Evolutionary conservation across 2,329 filamentous ascomycete species (phyloP).

Genomic region (Cordyceps javanica): DNA sequence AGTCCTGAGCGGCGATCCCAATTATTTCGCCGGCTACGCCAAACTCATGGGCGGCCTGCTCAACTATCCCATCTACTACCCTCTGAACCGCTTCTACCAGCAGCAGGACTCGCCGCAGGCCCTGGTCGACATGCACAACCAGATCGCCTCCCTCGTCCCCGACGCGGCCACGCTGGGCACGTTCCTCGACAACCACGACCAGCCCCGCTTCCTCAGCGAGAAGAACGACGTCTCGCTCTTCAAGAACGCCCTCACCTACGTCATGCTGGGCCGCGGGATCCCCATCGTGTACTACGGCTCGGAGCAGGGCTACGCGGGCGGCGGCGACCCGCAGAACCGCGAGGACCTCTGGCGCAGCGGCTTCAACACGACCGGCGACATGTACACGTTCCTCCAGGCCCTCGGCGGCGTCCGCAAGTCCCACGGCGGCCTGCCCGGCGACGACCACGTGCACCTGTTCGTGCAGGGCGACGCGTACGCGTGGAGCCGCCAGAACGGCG

Average conservation of each 20-base stretch:
- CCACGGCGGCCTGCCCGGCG: constrained; percentile 32
- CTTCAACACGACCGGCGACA: constrained; percentile 38
- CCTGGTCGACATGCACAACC: constrained; percentile 32
- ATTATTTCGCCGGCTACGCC: constrained; percentile 47
- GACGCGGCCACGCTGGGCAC: constrained; percentile 41
- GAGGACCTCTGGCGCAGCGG: constrained; percentile 52
- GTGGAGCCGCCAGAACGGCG: constrained; percentile 37
- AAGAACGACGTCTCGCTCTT: constrained; percentile 49
- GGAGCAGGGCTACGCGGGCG: constrained; percentile 53
- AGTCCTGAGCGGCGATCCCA: constrained; percentile 47
- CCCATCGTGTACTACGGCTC: constrained; percentile 61
- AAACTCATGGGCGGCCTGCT: constrained; percentile 50
- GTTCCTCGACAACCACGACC: constrained; percentile 57
- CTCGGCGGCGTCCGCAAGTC: constrained; percentile 5
- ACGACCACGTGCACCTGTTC: constrained; percentile 40
- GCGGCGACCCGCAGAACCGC: constrained; percentile 44
- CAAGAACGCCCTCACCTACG: constrained; percentile 56
- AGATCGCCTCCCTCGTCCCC: constrained; percentile 30
- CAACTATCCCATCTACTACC: constrained; percentile 51
- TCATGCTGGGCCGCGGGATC: constrained; percentile 55
- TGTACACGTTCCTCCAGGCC: constrained; percentile 40
- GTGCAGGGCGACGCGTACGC: constrained; percentile 36
- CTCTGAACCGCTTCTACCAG: constrained; percentile 34
- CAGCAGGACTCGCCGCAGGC: constrained; percentile 29
- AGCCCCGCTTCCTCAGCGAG: constrained; percentile 44